A percentile compares a stretch with the other conserved stretches of the same genome.
Evolutionary conservation across 176 grass and related monocot genomes (phyloP).

Genomic region (Aegilops bicornis): DNA sequence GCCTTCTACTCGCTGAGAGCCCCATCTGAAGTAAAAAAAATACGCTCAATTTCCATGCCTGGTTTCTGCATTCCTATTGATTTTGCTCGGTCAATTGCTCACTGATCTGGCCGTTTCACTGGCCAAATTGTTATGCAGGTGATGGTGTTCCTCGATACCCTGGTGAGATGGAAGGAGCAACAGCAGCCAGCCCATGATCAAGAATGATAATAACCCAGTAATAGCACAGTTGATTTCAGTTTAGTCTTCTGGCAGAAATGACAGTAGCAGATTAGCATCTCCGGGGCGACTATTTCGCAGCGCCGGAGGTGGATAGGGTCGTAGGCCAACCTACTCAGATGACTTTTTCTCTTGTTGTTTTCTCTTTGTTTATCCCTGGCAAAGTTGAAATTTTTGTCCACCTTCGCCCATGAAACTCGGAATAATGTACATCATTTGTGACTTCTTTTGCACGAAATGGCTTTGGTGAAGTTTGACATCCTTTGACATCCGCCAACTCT

Average conservation of each 20-base stretch:
- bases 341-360: background rate
- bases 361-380: background rate
- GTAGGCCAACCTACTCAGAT: background rate
- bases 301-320: background rate
- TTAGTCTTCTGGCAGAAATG: background rate
- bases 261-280: background rate
- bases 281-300: background rate
- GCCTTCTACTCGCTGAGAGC: conserved; percentile 54
- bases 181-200: background rate
- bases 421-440: background rate
- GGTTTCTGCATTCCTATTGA: background rate
- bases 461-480: background rate
- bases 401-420: background rate
- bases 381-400: background rate
- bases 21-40: conserved; percentile 45
- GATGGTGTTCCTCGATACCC: conserved; percentile 50
- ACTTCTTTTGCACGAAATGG: background rate
- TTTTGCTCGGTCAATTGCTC: background rate
- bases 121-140: conserved; percentile 27
- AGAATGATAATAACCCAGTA: background rate
- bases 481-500: background rate
- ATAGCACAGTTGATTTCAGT: background rate
- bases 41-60: background rate
- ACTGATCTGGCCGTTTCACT: background rate
- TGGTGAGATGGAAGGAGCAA: conserved; percentile 53